These are phyloP conservation scores for Fragaria vesca DNA, from an alignment of 306 rosid species.

Conservation along the genomic window DNA sequence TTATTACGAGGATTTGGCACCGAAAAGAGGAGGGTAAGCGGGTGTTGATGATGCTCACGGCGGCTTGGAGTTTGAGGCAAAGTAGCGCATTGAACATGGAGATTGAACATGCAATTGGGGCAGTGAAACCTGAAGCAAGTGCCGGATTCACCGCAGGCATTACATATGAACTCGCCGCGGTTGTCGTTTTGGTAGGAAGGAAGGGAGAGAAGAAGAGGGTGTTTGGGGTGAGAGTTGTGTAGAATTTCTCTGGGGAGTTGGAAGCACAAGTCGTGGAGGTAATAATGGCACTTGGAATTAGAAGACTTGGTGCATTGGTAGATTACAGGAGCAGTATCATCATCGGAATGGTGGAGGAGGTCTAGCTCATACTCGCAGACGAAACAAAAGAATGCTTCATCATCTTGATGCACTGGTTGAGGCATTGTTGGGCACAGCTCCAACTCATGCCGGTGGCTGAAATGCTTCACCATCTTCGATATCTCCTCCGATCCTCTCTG, in stretches of 20 bases:
- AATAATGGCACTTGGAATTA: conserved; percentile 19
- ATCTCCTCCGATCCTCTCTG: too few relatives aligned
- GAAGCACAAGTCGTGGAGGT: conserved; percentile 28
- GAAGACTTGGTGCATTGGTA: conserved; percentile 20
- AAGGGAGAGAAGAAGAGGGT: conserved; percentile 23
- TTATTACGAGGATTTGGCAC: background rate
- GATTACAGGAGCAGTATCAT: background rate
- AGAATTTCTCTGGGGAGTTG: conserved; percentile 20
- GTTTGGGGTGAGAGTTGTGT: conserved; percentile 24
- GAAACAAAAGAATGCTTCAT: conserved; percentile 14
- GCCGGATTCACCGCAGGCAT: conserved; percentile 16
- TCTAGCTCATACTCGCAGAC: conserved; percentile 25
- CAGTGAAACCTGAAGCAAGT: conserved; percentile 23
- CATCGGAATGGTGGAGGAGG: background rate
- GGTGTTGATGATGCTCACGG: conserved; percentile 7
- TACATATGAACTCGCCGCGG: conserved; percentile 10
- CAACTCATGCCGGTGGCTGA: conserved; percentile 30
- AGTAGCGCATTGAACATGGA: conserved; percentile 22
- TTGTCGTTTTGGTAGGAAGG: background rate
- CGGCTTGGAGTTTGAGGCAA: conserved; percentile 13
- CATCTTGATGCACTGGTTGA: conserved; percentile 10
- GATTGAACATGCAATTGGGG: conserved; percentile 9
- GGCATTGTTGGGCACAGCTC: background rate
- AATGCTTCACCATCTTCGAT: conserved; percentile 17
- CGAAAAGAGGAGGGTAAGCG: conserved; percentile 4